phyloP scores from a whole-genome alignment of 306 rosid genomes.

The Vachellia pachyceras region DNA sequence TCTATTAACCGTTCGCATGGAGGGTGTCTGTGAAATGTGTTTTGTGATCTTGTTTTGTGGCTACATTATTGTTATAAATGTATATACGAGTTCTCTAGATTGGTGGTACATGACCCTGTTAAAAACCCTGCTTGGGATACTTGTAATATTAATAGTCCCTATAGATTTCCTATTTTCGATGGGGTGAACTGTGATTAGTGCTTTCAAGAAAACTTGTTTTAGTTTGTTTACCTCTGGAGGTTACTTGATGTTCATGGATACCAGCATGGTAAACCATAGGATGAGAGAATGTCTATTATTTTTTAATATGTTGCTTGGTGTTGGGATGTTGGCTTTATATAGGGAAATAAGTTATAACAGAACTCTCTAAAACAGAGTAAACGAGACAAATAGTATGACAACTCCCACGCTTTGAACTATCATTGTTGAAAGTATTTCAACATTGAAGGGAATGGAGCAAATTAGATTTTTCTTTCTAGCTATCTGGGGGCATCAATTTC shows the following conservation, averaged over 20 bases:
- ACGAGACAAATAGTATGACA: not conserved
- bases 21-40: slow-evolving; percentile 21
- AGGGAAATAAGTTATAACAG: too few species aligned
- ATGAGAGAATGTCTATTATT: not conserved
- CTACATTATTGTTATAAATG: slow-evolving; percentile 1
- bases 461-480: not conserved
- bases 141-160: slow-evolving; percentile 1
- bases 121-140: not conserved
- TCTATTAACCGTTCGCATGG: not conserved
- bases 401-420: not conserved
- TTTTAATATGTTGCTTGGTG: not conserved
- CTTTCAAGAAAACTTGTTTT: slow-evolving; percentile 3
- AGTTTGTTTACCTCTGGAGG: slow-evolving; percentile 1
- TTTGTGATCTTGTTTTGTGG: slow-evolving; percentile 3
- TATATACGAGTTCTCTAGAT: not conserved
- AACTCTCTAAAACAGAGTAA: not conserved
- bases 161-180: not conserved
- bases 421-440: not conserved
- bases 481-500: slow-evolving; percentile 23
- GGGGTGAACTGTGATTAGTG: slow-evolving; percentile 16
- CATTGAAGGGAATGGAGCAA: slow-evolving; percentile 5
- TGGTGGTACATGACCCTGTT: not conserved
- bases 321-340: slow-evolving; percentile 35
- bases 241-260: not conserved
- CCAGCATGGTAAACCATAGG: not conserved